phyloP scores from a whole-genome alignment of 2,329 filamentous ascomycete species.

The Pezicula radicicola region DNA sequence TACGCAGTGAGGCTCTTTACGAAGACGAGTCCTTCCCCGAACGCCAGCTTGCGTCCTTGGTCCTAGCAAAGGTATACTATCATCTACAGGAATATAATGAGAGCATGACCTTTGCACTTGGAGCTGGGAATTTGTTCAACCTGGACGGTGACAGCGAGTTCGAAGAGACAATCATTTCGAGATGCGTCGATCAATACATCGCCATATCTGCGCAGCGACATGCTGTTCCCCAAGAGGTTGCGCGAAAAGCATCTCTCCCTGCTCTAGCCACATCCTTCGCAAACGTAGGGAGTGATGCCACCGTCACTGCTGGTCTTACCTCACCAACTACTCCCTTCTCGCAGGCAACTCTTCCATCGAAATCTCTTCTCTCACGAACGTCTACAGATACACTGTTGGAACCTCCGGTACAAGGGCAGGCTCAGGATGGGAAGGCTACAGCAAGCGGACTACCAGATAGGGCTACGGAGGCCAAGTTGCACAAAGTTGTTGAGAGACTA shows the following conservation, averaged over 20 bases:
- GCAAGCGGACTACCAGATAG: slow-evolving; percentile 52
- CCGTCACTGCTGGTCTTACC: slow-evolving; percentile 56
- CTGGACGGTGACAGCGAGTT: slow-evolving; percentile 90
- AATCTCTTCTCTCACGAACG: slow-evolving; percentile 88
- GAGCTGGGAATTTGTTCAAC: slow-evolving; percentile 92
- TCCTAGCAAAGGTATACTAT: slow-evolving; percentile 97
- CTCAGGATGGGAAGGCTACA: slow-evolving; percentile 29
- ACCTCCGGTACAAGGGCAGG: slow-evolving; percentile 42
- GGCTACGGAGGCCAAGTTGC: slow-evolving; percentile 75
- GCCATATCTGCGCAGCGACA: slow-evolving; percentile 62
- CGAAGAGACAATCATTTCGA: slow-evolving; percentile 97
- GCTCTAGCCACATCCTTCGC: slow-evolving; percentile 76
- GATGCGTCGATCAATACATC: slow-evolving; percentile 98
- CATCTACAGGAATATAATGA: slow-evolving; percentile 98
- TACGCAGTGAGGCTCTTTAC: slow-evolving; percentile 83
- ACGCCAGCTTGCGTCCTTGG: slow-evolving; percentile 87
- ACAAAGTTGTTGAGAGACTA: slow-evolving; percentile 80
- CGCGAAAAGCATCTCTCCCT: slow-evolving; percentile 46
- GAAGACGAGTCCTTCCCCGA: slow-evolving; percentile 95
- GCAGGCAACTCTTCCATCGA: slow-evolving; percentile 87
- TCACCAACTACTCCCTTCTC: slow-evolving; percentile 95
- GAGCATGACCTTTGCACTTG: slow-evolving; percentile 97
- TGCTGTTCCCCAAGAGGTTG: slow-evolving; percentile 47
- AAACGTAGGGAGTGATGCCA: slow-evolving; percentile 62
- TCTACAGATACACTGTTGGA: slow-evolving; percentile 58